Evolutionary conservation across 768 basidiomycete genomes (phyloP), one percentile per base, ranked within the genome.

Genomic region (Lactarius psammicola): DNA sequence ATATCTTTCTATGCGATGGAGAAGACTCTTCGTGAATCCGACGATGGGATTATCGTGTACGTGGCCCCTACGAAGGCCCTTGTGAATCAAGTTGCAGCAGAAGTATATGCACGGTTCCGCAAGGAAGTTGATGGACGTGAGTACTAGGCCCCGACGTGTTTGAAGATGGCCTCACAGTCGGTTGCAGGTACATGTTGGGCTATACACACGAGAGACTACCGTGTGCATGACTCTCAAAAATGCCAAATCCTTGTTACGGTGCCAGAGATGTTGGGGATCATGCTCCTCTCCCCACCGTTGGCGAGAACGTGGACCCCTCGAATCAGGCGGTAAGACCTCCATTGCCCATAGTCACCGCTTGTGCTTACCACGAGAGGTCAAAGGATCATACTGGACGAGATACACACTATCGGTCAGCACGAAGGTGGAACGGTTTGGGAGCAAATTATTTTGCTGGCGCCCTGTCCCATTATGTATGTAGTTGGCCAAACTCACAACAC

Each of bases 1-100:
- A 88, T 90, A 51, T 87, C 87, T 2, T 90, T 81, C 73, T 89
- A 89, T 68, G 88, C 89, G 0, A 90, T 90, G 88, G 87, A 89
- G 72, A 82, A 83, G 68, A 77, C 88, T 15, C 75, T 90, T 2
- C 77, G 85, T 62, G 78, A 77, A 46, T 86, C 86, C 0, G 85
- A 90, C 70, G 82, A 89, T 51, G 87, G 85, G 0, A 79, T 90
- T 49, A 71, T 90, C 40, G 84, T 90, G 23, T 90, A 90, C 72
- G 82, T 90, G 51, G 88, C 89, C 0, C 89, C 89, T 0, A 89
- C 89, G 8, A 90, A 90, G 72, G 87, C 89, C 0, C 78, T 90
- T 0, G 89, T 90, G 58, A 80, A 80, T 40, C 89, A 90, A 70
- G 84, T 88, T 31, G 86, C 88, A 0, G 86, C 89, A 0, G 89